Evolutionary conservation across 2,329 filamentous ascomycete genomes (phyloP).

Genomic region (Byssothecium circinans): DNA sequence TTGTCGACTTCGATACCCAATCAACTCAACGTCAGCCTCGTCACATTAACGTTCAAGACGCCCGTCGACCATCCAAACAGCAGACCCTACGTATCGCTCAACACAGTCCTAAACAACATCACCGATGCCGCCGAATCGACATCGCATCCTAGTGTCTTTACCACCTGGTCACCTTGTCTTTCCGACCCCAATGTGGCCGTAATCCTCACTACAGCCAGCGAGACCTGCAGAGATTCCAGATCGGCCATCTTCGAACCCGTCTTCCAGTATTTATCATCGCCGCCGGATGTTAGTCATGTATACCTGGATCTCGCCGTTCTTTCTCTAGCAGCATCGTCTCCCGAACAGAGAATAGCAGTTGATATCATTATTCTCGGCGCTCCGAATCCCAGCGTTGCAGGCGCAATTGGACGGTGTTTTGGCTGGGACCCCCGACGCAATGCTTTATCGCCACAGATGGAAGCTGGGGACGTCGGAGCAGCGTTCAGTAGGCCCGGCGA

Average conservation of each 20-base stretch:
- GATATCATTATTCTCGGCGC: conserved; percentile 28
- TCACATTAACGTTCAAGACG: conserved; percentile 27
- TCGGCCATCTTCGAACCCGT: conserved; percentile 27
- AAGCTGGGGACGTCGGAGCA: conserved; percentile 16
- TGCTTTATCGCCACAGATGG: conserved; percentile 22
- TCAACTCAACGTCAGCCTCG: conserved; percentile 24
- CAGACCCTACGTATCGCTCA: conserved; percentile 17
- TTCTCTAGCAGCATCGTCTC: conserved; percentile 21
- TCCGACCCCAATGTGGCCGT: conserved; percentile 17
- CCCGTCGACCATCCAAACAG: conserved; percentile 10
- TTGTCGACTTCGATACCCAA: conserved; percentile 14
- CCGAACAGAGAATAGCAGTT: conserved; percentile 22
- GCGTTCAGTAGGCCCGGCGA: conserved; percentile 30
- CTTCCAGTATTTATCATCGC: conserved; percentile 11
- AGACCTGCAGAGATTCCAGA: conserved; percentile 17
- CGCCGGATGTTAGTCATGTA: conserved; percentile 26
- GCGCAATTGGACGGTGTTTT: conserved; percentile 32
- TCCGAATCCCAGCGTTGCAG: conserved; percentile 22
- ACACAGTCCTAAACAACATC: conserved; percentile 30
- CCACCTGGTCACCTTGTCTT: conserved; percentile 30
- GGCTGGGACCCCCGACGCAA: conserved; percentile 34
- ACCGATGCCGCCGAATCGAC: conserved; percentile 25
- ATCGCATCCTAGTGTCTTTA: conserved; percentile 28
- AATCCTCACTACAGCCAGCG: conserved; percentile 27
- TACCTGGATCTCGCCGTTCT: conserved; percentile 27